Base-by-base conservation (phyloP, 441 rosid species). In the Populus hybrid region DNA sequence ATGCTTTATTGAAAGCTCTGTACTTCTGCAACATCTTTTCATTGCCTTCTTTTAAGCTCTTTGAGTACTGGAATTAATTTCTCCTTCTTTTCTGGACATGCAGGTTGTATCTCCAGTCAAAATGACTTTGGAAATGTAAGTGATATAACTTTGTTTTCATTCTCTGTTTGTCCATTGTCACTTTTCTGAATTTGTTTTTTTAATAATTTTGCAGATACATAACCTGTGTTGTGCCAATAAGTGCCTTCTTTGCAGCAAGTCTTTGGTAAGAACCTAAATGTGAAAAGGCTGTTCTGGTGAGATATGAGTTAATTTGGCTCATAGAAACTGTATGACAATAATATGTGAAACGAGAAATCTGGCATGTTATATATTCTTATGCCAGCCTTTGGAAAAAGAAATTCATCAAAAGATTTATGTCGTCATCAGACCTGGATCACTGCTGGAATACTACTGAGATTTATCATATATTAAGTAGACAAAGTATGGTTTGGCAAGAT, bases 221-320 rank as follows among this genome's bases (percentile, higher is more conserved):
- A 40, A 96, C 99, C n/a, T 97, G 98, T 82, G 98, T 97, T 61
- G 82, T 97, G 67, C 98, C 99, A 74, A 97, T 97, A 78, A 97
- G 99, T 83, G 99, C 99, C 81, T 97, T 97, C 88, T 97, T 94
- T 85, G 98, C 99, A 70, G 93, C 99, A 71, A 97, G 99, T 80
- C 98, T 97, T 76, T 97, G 99, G 99, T 94, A 88, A 89, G 91
- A 68, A 67, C 81, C 77, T 83, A 73, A 57, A 26, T 61, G 19
- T 70, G 28, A 24, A 32, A 30, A 74, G 21, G 28, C 59, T 14
- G 53, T 75, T 75, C 42, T 67, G 50, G n/a, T 64, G 50, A 76
- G 24, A 9, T 61, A 34, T 61, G 36, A 65, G 72, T 6, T 30
- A 68, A 26, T 65, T 67, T 67, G 2, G 23, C 28, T 76, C n/a